phyloP scores from a whole-genome alignment of 371 early-diverging fungal genomes.

The Capillidium rhysosporum region DNA sequence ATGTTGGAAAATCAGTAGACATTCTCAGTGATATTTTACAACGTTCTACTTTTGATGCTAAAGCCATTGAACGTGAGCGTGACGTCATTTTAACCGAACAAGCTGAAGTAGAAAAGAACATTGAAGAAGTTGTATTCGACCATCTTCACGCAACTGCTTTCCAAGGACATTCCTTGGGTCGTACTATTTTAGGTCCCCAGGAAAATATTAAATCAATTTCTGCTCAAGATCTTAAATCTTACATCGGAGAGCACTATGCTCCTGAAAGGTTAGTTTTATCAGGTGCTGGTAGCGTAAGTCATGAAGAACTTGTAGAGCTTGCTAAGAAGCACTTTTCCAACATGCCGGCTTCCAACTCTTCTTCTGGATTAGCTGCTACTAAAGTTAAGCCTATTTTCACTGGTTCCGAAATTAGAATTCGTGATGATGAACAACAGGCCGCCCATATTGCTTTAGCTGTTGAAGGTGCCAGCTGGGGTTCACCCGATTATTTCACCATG shows the following conservation, averaged over 20 bases:
- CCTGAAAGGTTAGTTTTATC: slow-evolving; percentile 91
- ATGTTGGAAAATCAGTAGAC: slow-evolving; percentile 73
- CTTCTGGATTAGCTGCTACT: slow-evolving; percentile 21
- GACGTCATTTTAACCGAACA: slow-evolving; percentile 88
- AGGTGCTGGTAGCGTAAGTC: slow-evolving; percentile 85
- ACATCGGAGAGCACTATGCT: slow-evolving; percentile 83
- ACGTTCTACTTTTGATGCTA: slow-evolving; percentile 58
- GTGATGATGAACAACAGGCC: slow-evolving; percentile 60
- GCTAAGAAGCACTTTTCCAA: slow-evolving; percentile 79
- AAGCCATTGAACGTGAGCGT: slow-evolving; percentile 83
- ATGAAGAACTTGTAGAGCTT: slow-evolving; percentile 74
- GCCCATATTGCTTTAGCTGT: slow-evolving; percentile 94
- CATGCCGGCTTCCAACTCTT: slow-evolving; percentile 27
- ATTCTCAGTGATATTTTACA: slow-evolving; percentile 88
- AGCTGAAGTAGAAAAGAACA: slow-evolving; percentile 85
- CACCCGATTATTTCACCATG: slow-evolving; percentile 87
- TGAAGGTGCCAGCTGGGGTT: slow-evolving; percentile 87
- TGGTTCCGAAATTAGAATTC: slow-evolving; percentile 76
- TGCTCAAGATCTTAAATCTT: slow-evolving; percentile 59
- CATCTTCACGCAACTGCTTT: slow-evolving; percentile 89
- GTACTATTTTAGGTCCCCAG: slow-evolving; percentile 84
- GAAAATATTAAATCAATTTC: slow-evolving; percentile 76
- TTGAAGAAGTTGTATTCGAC: slow-evolving; percentile 92
- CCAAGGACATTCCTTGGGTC: slow-evolving; percentile 74
- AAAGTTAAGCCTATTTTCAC: slow-evolving; percentile 48